Evolutionary conservation across 148 eudicot genomes (phyloP), one percentile per base, ranked within the genome.

Genomic region (Rhododendron molle): DNA sequence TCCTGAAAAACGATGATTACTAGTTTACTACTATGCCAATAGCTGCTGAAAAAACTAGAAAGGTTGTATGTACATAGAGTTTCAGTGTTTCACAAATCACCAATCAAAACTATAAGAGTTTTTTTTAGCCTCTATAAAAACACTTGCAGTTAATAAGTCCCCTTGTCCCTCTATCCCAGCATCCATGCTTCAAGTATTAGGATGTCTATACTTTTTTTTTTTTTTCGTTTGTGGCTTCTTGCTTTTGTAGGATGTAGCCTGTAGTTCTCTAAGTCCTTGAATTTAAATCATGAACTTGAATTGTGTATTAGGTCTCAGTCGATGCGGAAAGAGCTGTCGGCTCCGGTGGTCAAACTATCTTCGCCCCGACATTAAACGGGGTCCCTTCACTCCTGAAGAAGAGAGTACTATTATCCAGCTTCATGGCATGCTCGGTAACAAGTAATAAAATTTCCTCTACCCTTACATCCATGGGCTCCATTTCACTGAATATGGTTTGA

Each of bases 271-370:
- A 79, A 49, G 36, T 79, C 60, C 18, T 26, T 26, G 14, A 26
- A 47, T 14, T 78, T 26, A 1, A 49, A 50, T 16, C 67, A 30
- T 52, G 23, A 18, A 80, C 32, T 5, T 80, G 1, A 50, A 56
- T 78, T 18, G 47, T 83, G 32, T 62, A 56, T 10, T 84, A 95
- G 98, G 98, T 40, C 98, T 95, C 26, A 92, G 76, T 26, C 91
- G 98, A 44, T 93, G 96, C 88, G 98, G 98, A 80, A 95, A 95
- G 91, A 95, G 98, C 88, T 94, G 98, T 85, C 88, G 98, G 21
- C 96, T 95, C 76, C 91, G 98, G 8, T 95, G 98, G 98, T 90
- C 90, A 36, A 95, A 95, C 87, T 95, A 95, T 87, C 93, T 95
- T 32, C 90, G 98, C 58, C 95, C 98, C 14, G 92, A 92, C 74